phyloP scores from a whole-genome alignment of 495 filamentous ascomycete species.

The Hyaloscypha bicolor region DNA sequence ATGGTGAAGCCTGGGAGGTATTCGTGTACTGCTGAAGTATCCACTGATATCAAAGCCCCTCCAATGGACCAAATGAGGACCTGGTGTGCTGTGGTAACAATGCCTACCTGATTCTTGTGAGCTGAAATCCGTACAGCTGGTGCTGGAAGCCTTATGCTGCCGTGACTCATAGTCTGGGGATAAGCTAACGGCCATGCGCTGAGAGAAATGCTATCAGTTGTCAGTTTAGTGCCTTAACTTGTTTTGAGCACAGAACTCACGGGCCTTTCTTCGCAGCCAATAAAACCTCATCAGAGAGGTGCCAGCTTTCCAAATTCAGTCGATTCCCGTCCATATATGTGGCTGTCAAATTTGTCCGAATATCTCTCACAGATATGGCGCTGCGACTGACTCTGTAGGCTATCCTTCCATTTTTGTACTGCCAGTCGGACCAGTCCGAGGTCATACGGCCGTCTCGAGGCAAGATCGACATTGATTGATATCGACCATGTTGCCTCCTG shows the following conservation, averaged over 20 bases:
- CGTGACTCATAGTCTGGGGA: neutral
- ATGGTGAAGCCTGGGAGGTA: neutral
- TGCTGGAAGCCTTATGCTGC: slow-evolving; percentile 21
- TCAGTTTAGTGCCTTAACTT: neutral
- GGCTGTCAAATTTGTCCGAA: neutral
- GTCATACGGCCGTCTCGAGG: neutral
- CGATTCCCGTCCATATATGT: slow-evolving; percentile 20
- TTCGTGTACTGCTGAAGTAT: neutral
- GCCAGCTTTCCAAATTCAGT: slow-evolving; percentile 7
- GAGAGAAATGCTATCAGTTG: neutral
- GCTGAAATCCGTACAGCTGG: slow-evolving; percentile 4
- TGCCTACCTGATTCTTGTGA: slow-evolving; percentile 16
- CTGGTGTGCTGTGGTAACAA: slow-evolving; percentile 17
- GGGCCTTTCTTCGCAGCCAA: slow-evolving; percentile 7
- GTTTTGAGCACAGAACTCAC: slow-evolving; percentile 10
- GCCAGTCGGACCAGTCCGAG: neutral
- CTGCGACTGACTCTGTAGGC: slow-evolving; percentile 9
- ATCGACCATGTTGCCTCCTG: slow-evolving; percentile 18
- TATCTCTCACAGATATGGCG: slow-evolving; percentile 14
- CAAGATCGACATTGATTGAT: slow-evolving; percentile 17
- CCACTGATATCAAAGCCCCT: slow-evolving; percentile 8
- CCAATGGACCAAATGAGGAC: slow-evolving; percentile 28
- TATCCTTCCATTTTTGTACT: slow-evolving; percentile 28
- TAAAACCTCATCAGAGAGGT: slow-evolving; percentile 25
- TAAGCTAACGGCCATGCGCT: neutral